Evolutionary conservation across 2,329 filamentous ascomycete species (phyloP).

Genomic region (Neofusicoccum umdonicola): DNA sequence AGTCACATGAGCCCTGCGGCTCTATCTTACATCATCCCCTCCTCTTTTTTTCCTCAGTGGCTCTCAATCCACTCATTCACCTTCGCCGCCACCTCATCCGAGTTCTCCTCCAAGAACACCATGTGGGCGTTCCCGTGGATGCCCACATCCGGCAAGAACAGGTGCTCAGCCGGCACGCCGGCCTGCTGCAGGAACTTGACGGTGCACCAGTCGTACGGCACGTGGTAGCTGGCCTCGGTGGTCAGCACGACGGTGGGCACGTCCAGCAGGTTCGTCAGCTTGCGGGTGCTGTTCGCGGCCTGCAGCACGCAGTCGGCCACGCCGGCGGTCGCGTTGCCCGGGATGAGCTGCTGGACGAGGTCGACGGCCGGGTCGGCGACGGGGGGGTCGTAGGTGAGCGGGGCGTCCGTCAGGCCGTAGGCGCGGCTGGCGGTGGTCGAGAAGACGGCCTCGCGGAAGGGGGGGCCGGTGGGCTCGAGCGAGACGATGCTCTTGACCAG

Average conservation of each 20-base stretch:
- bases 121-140: not conserved
- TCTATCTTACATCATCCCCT: too few relatives aligned
- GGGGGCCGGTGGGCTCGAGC: slow-evolving; percentile 14
- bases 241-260: slow-evolving; percentile 2
- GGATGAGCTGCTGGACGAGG: not conserved
- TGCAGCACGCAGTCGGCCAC: slow-evolving; percentile 3
- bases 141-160: not conserved
- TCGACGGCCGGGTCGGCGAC: not conserved
- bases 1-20: too few relatives aligned
- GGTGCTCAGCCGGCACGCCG: not conserved
- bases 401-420: slow-evolving; percentile 15
- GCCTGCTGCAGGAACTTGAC: slow-evolving; percentile 10
- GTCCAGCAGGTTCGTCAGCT: slow-evolving; percentile 1
- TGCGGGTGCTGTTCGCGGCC: not conserved
- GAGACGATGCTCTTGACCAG: slow-evolving; percentile 51
- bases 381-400: slow-evolving; percentile 2
- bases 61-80: slow-evolving; percentile 1
- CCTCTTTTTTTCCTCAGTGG: not conserved
- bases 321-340: not conserved
- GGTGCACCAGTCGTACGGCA: slow-evolving; percentile 15
- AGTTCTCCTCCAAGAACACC: slow-evolving; percentile 3
- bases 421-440: not conserved
- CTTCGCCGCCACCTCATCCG: not conserved
- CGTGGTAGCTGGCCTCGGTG: slow-evolving; percentile 13
- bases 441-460: slow-evolving; percentile 17